Base-by-base conservation (phyloP, 1,284 basidiomycete genomes). In the Fomitopsis pinicola region DNA sequence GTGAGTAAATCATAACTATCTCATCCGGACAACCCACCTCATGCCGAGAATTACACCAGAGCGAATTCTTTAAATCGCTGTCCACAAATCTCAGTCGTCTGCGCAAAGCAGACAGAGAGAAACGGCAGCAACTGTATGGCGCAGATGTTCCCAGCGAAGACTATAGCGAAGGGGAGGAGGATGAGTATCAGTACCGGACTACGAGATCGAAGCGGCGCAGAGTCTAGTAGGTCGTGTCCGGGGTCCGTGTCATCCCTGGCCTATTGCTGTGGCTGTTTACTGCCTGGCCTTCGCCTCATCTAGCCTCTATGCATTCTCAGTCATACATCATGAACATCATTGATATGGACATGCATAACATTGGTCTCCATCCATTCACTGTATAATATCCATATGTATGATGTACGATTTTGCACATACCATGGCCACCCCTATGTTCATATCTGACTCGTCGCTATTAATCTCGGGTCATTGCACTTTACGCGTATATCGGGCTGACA, bases 11-110 rank as follows among this genome's bases (percentile, higher is more conserved):
- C 15, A 62, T 42, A 42, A 44, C 14, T 22, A 9, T 26, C 15
- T 3, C 17, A 2, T 22, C 5, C 5, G 7, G 14, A 26, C 14
- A 36, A 6, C 26, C 9, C 15, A 17, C 17, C 52, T 54, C 5
- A 54, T 19, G 30, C 7, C 12, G 22, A 17, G 33, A 15, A 33
- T 17, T 26, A 17, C 10, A 14, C 61, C 63, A 91, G 89, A 85
- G 77, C 65, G 85, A 87, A 40, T 91, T 91, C 67, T 77, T 87
- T 66, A 87, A 82, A 69, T 82, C 82, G 3, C 72, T 91, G 55
- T 76, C 79, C 5, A 64, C 74, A 14, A 78, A 83, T 61, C 76
- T 91, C 50, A 82, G 84, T n/a, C 75, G 78, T 44, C 71, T 91
- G 62, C 85, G 87, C 36, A 84, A 84, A 70, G 67, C 79, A 17